Evolutionary conservation across 495 filamentous ascomycete genomes (phyloP).

Genomic region (Tuber brumale): DNA sequence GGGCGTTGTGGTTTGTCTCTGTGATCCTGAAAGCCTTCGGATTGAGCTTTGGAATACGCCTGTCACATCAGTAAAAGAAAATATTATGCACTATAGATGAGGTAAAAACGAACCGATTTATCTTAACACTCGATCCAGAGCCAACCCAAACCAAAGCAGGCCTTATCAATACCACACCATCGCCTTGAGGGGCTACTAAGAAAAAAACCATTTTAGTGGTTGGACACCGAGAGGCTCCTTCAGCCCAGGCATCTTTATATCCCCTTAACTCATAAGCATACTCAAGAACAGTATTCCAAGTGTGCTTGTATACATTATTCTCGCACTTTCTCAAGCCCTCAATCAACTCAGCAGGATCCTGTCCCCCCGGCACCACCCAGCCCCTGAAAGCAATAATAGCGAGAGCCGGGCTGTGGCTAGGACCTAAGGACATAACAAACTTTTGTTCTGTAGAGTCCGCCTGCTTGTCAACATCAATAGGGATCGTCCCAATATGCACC

Average conservation of each 20-base stretch:
- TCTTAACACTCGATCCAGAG: slow-evolving; percentile 59
- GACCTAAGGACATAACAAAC: slow-evolving; percentile 74
- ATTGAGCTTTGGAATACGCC: slow-evolving; percentile 74
- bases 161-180: slow-evolving; percentile 82
- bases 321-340: slow-evolving; percentile 58
- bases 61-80: slow-evolving; percentile 35
- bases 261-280: slow-evolving; percentile 61
- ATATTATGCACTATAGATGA: background rate
- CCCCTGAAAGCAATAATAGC: slow-evolving; percentile 70
- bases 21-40: slow-evolving; percentile 80
- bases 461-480: too few relatives aligned
- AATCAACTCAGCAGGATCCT: slow-evolving; percentile 46
- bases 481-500: too few relatives aligned
- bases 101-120: slow-evolving; percentile 62
- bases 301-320: slow-evolving; percentile 54
- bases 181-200: slow-evolving; percentile 77
- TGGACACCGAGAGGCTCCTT: background rate
- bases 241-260: slow-evolving; percentile 44
- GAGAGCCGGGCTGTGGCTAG: slow-evolving; percentile 61
- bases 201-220: slow-evolving; percentile 73
- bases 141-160: slow-evolving; percentile 74
- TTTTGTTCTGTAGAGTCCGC: slow-evolving; percentile 80
- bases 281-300: slow-evolving; percentile 63
- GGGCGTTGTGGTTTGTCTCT: slow-evolving; percentile 87
- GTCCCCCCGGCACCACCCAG: slow-evolving; percentile 67